Evolutionary conservation across 2,329 filamentous ascomycete genomes (phyloP), one percentile per base, ranked within the genome.

Genomic region (Hypoxylon sp.): DNA sequence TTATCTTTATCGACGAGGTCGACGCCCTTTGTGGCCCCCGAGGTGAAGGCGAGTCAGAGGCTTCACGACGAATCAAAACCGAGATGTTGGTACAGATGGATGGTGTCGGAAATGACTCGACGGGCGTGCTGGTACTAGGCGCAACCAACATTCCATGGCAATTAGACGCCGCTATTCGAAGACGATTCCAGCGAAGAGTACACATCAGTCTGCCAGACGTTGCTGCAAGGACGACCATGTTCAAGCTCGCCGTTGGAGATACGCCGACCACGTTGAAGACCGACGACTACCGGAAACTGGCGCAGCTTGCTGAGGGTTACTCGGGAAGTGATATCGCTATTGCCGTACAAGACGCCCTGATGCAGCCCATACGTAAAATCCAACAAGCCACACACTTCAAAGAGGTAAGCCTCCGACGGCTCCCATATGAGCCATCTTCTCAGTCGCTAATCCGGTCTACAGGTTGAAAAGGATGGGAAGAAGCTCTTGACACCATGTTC

Each of bases 111-210:
- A 95, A 96, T 68, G 96, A 99, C 79, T 95, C 91, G 67, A 93
- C 91, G 74, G 96, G 95, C 18, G 95, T 99, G 7, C 84, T 99
- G 22, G 96, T 99, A 40, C 87, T 99, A 2, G 96, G 96, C 65
- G 96, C 96, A 56, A 99, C 96, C 60, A 99, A 99, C 78, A 98
- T 99, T 67, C 96, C 96, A 16, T 99, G 96, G 96, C 95, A 99
- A 83, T 86, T 99, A 50, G 96, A 99, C 78, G 92, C 93, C 9
- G 96, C 96, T 72, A 99, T 99, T 73, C 90, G 96, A 72, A 88
- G 96, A 79, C 93, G 96, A 75, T 99, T 99, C 83, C 96, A 99
- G 79, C 87, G 96, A 72, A 87, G 96, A 81, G 94, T 99, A 26
- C 96, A 99, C 79, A 99, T 99, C 78, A 93, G 91, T 70, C 82